Evolutionary conservation across 805 yeast species (phyloP).

Genomic region (Zygosaccharomyces siamensis): DNA sequence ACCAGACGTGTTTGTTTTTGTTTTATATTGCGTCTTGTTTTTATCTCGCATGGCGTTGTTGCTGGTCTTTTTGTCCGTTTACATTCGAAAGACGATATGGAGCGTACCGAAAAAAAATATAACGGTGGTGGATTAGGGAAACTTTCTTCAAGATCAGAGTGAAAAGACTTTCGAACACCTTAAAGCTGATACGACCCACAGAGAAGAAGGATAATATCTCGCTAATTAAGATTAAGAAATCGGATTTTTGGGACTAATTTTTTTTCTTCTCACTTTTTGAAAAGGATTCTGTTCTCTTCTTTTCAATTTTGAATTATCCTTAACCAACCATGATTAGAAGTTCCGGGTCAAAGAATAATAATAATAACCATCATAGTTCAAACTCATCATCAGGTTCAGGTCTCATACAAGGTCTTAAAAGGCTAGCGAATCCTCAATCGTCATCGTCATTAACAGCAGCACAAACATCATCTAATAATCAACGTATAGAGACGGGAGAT

Average conservation of each 20-base stretch:
- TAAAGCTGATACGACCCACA: background rate
- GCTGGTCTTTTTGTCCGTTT: conserved; percentile 3
- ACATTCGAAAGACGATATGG: background rate
- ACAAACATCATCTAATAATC: conserved; percentile 4
- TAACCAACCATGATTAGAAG: conserved; percentile 12
- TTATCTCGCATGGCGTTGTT: background rate
- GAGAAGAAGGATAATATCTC: background rate
- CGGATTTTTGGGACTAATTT: background rate
- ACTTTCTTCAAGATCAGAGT: background rate
- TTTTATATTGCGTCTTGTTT: background rate
- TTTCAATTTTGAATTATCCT: background rate
- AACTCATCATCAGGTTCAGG: conserved; percentile 12
- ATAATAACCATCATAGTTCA: conserved; percentile 8
- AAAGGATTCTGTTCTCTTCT: background rate
- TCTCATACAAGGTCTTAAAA: conserved; percentile 28
- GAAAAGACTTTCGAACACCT: conserved; percentile 1
- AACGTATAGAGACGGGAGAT: conserved; percentile 14
- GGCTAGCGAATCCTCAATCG: conserved; percentile 19
- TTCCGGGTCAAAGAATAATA: conserved; percentile 13
- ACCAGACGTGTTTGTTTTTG: background rate
- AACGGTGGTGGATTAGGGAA: conserved; percentile 3
- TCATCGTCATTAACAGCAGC: conserved; percentile 7
- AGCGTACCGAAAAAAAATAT: background rate
- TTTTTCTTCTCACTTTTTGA: background rate
- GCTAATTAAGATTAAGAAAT: too few species aligned